Conservation (phyloP, 2,329 filamentous ascomycete species). For the Microcera coccophila region DNA sequence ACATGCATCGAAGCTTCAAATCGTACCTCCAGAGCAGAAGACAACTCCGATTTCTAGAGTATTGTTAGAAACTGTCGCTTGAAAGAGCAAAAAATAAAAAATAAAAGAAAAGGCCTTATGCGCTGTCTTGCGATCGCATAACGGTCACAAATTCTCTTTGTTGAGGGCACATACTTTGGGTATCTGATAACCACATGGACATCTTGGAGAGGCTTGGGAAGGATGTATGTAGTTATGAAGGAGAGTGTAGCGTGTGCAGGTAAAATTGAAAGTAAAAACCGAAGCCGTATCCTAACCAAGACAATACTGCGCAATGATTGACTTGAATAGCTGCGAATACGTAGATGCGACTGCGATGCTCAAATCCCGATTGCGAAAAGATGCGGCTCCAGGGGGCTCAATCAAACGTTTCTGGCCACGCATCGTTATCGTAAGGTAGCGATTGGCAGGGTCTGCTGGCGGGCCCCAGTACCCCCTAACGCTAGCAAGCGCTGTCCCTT, state of each 20-base stretch:
- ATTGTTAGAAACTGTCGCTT: no score
- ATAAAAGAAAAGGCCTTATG: no score
- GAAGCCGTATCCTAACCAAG: no score
- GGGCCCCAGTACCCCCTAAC: conserved; percentile 11
- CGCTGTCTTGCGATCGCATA: no score
- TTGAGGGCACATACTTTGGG: conserved; percentile 72
- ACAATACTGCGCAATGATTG: no score
- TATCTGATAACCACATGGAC: conserved; percentile 93
- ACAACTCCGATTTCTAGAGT: conserved; percentile 93
- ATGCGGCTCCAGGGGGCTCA: background rate
- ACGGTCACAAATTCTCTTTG: no score
- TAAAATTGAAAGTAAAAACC: no score
- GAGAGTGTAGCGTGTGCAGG: no score
- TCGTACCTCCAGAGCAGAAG: conserved; percentile 88
- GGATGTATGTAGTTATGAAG: background rate
- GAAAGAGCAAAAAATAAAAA: no score
- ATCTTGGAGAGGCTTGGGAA: conserved; percentile 32
- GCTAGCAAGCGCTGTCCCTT: background rate
- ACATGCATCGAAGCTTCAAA: conserved; percentile 18
- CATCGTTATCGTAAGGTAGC: background rate
- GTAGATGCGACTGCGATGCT: background rate
- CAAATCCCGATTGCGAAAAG: background rate
- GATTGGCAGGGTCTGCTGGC: conserved; percentile 19
- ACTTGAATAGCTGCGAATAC: background rate
- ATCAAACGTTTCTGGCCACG: conserved; percentile 2